These are phyloP conservation scores for Skeletonema potamos DNA, from an alignment of 108 stramenopile species.

Conservation along the genomic window DNA sequence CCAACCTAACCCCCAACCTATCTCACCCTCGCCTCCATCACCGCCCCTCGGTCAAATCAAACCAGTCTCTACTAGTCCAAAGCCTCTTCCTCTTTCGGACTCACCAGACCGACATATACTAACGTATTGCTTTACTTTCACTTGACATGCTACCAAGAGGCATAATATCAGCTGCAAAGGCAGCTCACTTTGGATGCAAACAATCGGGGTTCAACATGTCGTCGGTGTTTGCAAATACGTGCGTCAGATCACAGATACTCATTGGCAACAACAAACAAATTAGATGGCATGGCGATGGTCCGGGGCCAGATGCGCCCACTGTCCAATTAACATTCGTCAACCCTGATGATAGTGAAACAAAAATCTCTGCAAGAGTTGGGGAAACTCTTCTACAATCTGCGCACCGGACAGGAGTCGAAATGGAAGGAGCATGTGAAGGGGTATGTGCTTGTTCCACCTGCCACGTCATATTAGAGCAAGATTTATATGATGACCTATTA, in stretches of 20 bases:
- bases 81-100: too few species aligned
- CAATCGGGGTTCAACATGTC: neutral
- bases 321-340: constrained; percentile 64
- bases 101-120: too few species aligned
- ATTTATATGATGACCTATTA: constrained; percentile 74
- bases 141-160: neutral
- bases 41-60: too few species aligned
- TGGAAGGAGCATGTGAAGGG: constrained; percentile 98
- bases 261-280: constrained; percentile 8
- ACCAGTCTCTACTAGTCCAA: too few species aligned
- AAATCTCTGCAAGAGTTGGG: constrained; percentile 63
- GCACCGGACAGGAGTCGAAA: constrained; percentile 79
- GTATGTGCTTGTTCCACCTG: constrained; percentile 97
- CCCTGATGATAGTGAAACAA: constrained; percentile 50
- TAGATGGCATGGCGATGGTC: constrained; percentile 67
- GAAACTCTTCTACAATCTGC: constrained; percentile 82
- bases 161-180: neutral
- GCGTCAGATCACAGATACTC: neutral
- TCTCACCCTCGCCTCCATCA: too few species aligned
- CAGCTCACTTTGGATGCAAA: neutral
- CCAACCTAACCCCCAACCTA: too few species aligned
- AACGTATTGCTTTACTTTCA: too few species aligned
- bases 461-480: constrained; percentile 90
- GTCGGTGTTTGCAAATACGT: neutral
- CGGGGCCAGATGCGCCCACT: constrained; percentile 73